Base-by-base conservation (phyloP, 1,139 yeast species). In the Pichia sp. region DNA sequence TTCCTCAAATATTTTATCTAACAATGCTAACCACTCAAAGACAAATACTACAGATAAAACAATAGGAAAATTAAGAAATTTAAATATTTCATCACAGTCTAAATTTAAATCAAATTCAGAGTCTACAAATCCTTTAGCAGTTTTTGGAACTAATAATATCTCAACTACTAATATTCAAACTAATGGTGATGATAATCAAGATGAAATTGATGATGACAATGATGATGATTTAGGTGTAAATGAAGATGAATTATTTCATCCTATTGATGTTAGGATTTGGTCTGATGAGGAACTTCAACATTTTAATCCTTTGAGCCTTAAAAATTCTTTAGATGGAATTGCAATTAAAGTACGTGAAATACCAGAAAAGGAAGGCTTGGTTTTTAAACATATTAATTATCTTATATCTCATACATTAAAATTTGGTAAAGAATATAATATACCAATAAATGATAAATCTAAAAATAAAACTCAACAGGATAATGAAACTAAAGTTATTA, bases 371-470 rank as follows among this genome's bases (percentile, higher is more conserved):
- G 97, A 90, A 60, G 97, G 98, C 0, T 64, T 90, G 34, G 68
- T 92, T 47, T 89, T 90, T 68, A 84, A 87, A 52, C 97, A 92
- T 63, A 87, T 87, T 37, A 90, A 87, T 56, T 92, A 90, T 62
- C 68, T 80, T 38, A 74, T 92, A 16, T 72, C 76, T 11, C 85
- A 80, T 55, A 71, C 75, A 25, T 60, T 79, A 29, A 64, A 64
- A 38, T 62, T 74, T 43, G 71, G 76, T 4, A 60, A 65, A 57
- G 69, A 74, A 39, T 52, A 67, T 73, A 12, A 73, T 70, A 23
- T 27, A 4, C 35, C 27, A n/a, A n/a, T n/a, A 66, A 72, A 22
- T 11, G 42, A 73, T 6, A 59, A 61, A 23, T 25, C 23, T 6
- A 27, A 29, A 71, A 69, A 10, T 37, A 47, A 22, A 41, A 35